These are phyloP conservation scores for Penicillium hesseltinei DNA, from an alignment of 2,329 filamentous ascomycete genomes.

Conservation along the genomic window DNA sequence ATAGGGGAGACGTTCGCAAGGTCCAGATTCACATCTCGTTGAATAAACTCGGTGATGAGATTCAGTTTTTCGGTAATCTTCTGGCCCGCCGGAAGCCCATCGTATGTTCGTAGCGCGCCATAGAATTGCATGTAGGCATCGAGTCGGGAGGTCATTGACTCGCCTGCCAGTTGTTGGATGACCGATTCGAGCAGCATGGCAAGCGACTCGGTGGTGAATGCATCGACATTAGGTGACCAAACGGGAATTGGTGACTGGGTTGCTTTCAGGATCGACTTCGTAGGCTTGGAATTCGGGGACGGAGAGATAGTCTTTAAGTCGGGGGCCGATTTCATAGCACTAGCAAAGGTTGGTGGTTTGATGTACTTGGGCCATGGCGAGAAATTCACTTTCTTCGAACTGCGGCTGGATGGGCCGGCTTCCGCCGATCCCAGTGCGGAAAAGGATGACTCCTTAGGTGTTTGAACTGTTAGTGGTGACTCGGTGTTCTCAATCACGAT, in stretches of 20 bases:
- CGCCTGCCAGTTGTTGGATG: constrained; percentile 73
- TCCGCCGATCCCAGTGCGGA: constrained; percentile 38
- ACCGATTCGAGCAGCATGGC: constrained; percentile 81
- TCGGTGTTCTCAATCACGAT: constrained; percentile 37
- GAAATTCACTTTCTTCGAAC: constrained; percentile 61
- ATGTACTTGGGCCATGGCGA: constrained; percentile 58
- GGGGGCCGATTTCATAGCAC: constrained; percentile 38
- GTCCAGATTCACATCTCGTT: constrained; percentile 71
- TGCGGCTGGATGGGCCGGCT: constrained; percentile 37
- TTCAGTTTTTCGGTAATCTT: constrained; percentile 73
- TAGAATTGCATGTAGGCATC: constrained; percentile 85
- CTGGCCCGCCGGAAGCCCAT: constrained; percentile 73
- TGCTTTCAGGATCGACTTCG: constrained; percentile 81
- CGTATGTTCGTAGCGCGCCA: constrained; percentile 73
- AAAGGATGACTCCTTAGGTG: constrained; percentile 46
- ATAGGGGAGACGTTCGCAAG: constrained; percentile 51
- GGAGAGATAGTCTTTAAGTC: constrained; percentile 49
- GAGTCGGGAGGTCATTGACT: constrained; percentile 68
- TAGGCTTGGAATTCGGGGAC: constrained; percentile 53
- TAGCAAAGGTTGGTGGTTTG: constrained; percentile 43
- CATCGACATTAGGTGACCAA: constrained; percentile 46
- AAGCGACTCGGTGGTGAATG: constrained; percentile 59
- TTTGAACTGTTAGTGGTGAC: constrained; percentile 33
- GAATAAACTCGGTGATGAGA: constrained; percentile 76
- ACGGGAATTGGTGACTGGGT: constrained; percentile 42